These are phyloP conservation scores for Cytospora leucostoma DNA, from an alignment of 2,329 filamentous ascomycete species.

Conservation along the genomic window DNA sequence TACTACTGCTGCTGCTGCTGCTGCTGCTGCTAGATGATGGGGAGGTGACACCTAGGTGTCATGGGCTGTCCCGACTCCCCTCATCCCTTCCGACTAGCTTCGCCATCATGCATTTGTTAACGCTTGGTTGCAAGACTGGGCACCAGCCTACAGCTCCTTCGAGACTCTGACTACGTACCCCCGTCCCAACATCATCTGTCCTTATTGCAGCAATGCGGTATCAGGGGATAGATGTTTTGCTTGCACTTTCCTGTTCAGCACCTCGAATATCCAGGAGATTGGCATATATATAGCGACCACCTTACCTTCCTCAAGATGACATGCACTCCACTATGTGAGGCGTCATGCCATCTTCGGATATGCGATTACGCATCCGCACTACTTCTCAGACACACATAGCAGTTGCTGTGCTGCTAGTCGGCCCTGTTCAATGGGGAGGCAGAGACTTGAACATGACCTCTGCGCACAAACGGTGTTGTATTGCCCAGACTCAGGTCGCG, in stretches of 20 bases:
- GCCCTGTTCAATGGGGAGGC: slow-evolving; percentile 5
- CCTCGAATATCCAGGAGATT: slow-evolving; percentile 13
- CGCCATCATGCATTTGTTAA: slow-evolving; percentile 11
- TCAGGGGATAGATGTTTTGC: background rate
- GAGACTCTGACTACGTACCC: slow-evolving; percentile 43
- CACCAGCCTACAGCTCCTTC: slow-evolving; percentile 52
- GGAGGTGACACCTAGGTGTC: slow-evolving; percentile 8
- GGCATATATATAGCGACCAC: background rate
- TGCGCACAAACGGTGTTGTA: background rate
- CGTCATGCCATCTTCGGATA: background rate
- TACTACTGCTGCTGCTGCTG: background rate
- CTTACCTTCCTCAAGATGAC: background rate
- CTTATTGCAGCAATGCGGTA: background rate
- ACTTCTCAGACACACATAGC: background rate
- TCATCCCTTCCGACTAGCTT: slow-evolving; percentile 22
- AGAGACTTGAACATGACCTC: slow-evolving; percentile 10
- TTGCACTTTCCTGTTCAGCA: slow-evolving; percentile 1
- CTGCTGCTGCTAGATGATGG: background rate
- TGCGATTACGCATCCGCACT: slow-evolving; percentile 7
- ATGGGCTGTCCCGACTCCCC: slow-evolving; percentile 14
- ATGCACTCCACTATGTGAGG: background rate
- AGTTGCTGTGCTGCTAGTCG: background rate
- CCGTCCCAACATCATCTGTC: background rate
- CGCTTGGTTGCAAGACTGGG: slow-evolving; percentile 44
- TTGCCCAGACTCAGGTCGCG: background rate